Evolutionary conservation across 257 asterid species (phyloP).

Genomic region (Salvia miltiorrhiza): DNA sequence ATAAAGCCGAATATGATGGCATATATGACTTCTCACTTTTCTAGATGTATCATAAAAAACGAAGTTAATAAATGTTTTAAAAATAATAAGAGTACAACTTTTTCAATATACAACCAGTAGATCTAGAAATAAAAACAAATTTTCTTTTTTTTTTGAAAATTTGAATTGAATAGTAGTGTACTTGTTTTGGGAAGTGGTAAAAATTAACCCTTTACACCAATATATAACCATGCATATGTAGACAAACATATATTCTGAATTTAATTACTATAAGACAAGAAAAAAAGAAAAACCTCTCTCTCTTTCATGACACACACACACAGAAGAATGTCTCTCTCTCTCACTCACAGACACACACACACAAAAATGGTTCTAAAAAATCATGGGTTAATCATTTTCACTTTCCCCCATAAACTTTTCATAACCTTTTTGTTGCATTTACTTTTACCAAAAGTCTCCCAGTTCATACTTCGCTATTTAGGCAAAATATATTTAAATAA

Average conservation of each 20-base stretch:
- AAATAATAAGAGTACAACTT: not conserved
- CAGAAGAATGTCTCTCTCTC: no score
- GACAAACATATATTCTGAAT: not conserved
- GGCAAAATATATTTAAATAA: no score
- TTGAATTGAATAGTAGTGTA: no score
- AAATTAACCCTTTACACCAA: not conserved
- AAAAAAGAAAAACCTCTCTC: not conserved
- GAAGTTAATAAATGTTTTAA: not conserved
- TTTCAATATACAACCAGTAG: not conserved
- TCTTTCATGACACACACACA: not conserved
- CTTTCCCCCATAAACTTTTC: not conserved
- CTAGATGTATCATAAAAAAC: not conserved
- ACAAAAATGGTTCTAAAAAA: not conserved
- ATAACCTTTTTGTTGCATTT: not conserved
- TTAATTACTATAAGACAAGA: not conserved
- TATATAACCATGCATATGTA: not conserved
- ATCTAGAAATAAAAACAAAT: no score
- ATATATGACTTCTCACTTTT: not conserved
- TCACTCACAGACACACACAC: not conserved
- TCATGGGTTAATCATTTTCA: slow-evolving; percentile 2
- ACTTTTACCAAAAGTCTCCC: not conserved
- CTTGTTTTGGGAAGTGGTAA: not conserved
- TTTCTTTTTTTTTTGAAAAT: no score
- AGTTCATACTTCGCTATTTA: no score
- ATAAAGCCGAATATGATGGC: not conserved